Base-by-base conservation (phyloP, 495 filamentous ascomycete species). In the Aspergillus haitiensis region DNA sequence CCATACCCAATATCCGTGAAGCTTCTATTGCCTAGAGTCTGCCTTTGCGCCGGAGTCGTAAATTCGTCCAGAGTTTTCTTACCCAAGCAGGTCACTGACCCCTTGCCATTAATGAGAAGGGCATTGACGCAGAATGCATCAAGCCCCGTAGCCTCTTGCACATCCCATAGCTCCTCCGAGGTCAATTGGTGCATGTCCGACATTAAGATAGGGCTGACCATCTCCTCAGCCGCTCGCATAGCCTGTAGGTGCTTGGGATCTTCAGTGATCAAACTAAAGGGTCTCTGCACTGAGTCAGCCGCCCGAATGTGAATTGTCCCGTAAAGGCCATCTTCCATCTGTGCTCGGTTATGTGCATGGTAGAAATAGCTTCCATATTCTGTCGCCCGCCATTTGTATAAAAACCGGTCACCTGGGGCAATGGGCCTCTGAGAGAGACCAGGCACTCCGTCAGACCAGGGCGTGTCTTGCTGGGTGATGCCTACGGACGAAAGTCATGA, bases 91-190 rank as follows among this genome's bases (percentile, higher is more conserved):
- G 72, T 66, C 7, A 82, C 73, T 2, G 72, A 74, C 6, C 83
- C 84, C 64, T 82, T 79, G 12, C 84, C 82, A 59, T 86, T 85
- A 45, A 86, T 69, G 11, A 86, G 70, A 6, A 85, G 66, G 35
- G 77, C 76, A 64, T 84, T 82, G 32, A 72, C 74, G 62, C 51
- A 71, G 36, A 55, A 45, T 12, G 44, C 50, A 60, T 82, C 78
- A 16, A 78, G 60, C 2, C 75, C 70, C 16, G 77, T 74, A 12
- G 65, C 68, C 10, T 70, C 53, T 59, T 81, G 70, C 1, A 64
- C 70, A 11, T 60, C 40, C 72, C 70, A 78, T 15, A 78, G 64
- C 52, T 84, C 71, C 18, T 75, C 64, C 0, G 82, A 82, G 0
- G 78, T 82, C 37, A 78, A 68, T 45, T 81, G 73, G 21, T 73